These are phyloP conservation scores for Gossypium arboreum DNA, from an alignment of 345 rosid species.

Conservation along the genomic window DNA sequence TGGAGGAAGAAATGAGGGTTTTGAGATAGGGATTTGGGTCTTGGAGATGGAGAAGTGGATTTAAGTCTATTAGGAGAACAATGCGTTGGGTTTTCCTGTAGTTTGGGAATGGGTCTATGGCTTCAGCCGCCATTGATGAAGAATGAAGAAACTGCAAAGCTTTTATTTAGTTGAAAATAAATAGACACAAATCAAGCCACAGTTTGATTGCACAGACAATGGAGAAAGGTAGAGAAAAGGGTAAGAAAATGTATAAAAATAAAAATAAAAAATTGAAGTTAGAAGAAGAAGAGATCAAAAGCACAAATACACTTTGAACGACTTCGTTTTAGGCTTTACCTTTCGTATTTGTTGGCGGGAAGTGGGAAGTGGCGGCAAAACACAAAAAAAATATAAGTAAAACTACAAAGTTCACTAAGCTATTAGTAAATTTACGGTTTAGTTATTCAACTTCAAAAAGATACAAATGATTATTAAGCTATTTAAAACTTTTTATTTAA, in stretches of 20 bases:
- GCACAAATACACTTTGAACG: background rate
- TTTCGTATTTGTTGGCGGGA: background rate
- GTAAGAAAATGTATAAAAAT: background rate
- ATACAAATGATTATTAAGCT: too few species aligned
- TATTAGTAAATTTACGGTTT: background rate
- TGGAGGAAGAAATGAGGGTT: conserved; percentile 49
- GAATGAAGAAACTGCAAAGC: background rate
- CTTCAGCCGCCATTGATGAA: conserved; percentile 31
- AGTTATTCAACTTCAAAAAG: background rate
- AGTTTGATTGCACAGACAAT: background rate
- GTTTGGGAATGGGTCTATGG: conserved; percentile 30
- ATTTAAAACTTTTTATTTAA: too few species aligned
- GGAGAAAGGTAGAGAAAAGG: background rate
- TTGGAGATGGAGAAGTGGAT: conserved; percentile 46
- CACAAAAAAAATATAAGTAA: background rate
- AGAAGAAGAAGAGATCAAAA: background rate
- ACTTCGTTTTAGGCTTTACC: background rate
- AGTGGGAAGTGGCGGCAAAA: conserved; percentile 2
- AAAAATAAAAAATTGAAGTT: background rate
- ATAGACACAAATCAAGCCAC: background rate
- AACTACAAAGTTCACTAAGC: background rate
- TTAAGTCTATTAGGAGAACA: conserved; percentile 69
- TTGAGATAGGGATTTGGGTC: conserved; percentile 34
- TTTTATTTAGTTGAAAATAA: too few species aligned
- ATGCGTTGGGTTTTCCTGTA: conserved; percentile 68